phyloP scores from a whole-genome alignment of 73 alveolate species.

The Paramecium octaurelia region DNA sequence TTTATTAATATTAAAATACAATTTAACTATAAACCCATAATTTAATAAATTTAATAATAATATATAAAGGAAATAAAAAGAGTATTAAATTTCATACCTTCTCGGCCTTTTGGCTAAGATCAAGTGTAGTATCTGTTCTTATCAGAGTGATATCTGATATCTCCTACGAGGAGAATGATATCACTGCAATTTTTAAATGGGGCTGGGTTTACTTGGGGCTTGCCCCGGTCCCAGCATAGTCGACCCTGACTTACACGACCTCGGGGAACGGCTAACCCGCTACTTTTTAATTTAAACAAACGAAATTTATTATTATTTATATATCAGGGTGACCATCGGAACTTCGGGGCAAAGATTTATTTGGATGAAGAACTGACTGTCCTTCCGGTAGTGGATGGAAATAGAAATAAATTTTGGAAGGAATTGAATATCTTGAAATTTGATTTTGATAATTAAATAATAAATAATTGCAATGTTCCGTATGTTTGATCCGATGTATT shows the following conservation, averaged over 20 bases:
- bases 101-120: slow-evolving; percentile 99
- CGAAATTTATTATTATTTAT: not conserved
- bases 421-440: not conserved
- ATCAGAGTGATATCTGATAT: slow-evolving; percentile 96
- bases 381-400: not conserved
- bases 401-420: not conserved
- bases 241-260: slow-evolving; percentile 60
- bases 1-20: not conserved
- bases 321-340: not conserved
- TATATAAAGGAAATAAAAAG: not conserved
- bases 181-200: slow-evolving; percentile 60
- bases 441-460: not conserved
- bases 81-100: slow-evolving; percentile 88
- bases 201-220: slow-evolving; percentile 63
- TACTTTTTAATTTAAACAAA: not conserved
- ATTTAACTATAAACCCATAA: not conserved
- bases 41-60: not conserved
- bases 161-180: slow-evolving; percentile 57
- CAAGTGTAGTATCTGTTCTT: slow-evolving; percentile 99
- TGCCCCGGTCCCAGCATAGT: slow-evolving; percentile 61
- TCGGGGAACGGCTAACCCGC: slow-evolving; percentile 49
- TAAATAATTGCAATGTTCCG: not conserved
- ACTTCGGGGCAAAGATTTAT: not conserved
- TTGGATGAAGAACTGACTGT: not conserved
- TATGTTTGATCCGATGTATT: slow-evolving; percentile 24